Base-by-base conservation (phyloP, 1,284 basidiomycete genomes). In the Macrocystidia cucumis region DNA sequence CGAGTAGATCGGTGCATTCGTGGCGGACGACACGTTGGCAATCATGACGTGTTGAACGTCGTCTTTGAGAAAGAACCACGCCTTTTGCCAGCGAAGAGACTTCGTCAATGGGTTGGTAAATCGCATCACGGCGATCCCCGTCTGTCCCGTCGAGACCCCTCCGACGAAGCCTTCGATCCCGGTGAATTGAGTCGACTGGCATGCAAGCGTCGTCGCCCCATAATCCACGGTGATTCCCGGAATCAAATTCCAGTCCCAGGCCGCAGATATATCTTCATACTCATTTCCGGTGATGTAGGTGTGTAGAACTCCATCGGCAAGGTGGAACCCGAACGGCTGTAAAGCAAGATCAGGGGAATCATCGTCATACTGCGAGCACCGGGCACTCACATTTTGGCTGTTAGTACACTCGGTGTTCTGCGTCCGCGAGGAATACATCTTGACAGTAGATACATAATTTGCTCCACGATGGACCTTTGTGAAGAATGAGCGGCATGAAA, bases 161-260 rank as follows among this genome's bases (percentile, higher is more conserved):
- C 80, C 81, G 9, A 82, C 80, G 48, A 78, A 81, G 4, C 54
- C 42, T 37, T 76, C 63, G 5, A 64, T 51, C 0, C 78, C 79
- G 0, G 49, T 57, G 37, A 59, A 55, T 9, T 48, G 42, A 2
- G 67, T 62, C 6, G 54, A 50, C 6, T 30, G 47, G 44, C 76
- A 77, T 24, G 46, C 49, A 4, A 83, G 61, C 3, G 61, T 60
- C 5, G 71, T 76, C 4, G 60, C 68, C 9, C 53, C 64, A 47
- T 75, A 82, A 50, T 76, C 74, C 16, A 69, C 65, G 0, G 80
- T 84, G 12, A 60, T 82, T 1, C 81, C 80, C 3, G 81, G 80
- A 28, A 84, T 72, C 9, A 81, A 57, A 45, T 80, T 72, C 79
- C 79, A 85, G 49, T 85, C 78, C 79, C 78, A 82, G 1, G 71